Conservation (phyloP, 208 protist species). For the Endotrypanum monterogeii region DNA sequence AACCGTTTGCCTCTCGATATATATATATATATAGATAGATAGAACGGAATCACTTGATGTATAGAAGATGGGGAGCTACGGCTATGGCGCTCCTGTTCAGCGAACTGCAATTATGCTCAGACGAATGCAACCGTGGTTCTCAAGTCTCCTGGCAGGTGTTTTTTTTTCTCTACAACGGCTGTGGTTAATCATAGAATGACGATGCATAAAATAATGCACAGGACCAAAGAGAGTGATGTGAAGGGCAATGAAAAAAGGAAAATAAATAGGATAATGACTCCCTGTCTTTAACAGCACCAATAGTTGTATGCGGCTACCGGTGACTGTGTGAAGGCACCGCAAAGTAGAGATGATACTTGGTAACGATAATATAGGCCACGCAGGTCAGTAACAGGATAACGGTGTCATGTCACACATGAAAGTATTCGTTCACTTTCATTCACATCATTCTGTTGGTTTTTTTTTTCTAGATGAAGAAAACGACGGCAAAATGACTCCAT, state of each 20-base stretch:
- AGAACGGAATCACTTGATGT: neutral
- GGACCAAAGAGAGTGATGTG: neutral
- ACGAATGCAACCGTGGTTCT: neutral
- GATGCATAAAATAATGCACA: neutral
- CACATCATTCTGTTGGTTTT: neutral
- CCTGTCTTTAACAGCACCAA: neutral
- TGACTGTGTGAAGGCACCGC: neutral
- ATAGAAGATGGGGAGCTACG: neutral
- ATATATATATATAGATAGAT: neutral
- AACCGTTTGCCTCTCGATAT: neutral
- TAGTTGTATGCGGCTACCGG: neutral
- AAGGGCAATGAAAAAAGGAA: neutral
- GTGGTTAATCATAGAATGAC: neutral
- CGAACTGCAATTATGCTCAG: neutral
- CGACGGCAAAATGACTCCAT: neutral
- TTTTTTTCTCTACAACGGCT: neutral
- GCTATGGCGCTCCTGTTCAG: neutral
- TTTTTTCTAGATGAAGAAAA: neutral
- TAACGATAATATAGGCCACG: neutral
- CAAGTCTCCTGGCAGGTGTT: neutral
- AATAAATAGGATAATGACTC: neutral
- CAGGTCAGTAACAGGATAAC: neutral
- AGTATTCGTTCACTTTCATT: neutral
- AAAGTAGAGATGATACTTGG: neutral
- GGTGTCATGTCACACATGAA: neutral